These are phyloP conservation scores for Gossypium armourianum DNA, from an alignment of 441 rosid genomes.

Conservation along the genomic window DNA sequence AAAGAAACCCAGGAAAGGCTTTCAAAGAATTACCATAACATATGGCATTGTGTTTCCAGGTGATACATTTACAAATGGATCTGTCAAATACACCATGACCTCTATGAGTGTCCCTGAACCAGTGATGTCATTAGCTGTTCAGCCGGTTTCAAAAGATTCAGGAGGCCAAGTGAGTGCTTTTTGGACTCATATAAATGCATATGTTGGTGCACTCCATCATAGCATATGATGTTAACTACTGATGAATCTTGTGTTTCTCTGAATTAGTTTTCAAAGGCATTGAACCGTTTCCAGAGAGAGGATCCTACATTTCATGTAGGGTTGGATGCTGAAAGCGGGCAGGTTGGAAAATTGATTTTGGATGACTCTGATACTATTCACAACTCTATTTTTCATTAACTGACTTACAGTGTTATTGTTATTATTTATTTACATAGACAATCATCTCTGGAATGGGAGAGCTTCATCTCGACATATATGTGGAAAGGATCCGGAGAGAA, in stretches of 20 bases:
- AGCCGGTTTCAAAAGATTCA: constrained; percentile 86
- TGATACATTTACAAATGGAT: constrained; percentile 88
- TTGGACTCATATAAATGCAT: background rate
- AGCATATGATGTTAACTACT: constrained; percentile 7
- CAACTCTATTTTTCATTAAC: background rate
- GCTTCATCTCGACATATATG: constrained; percentile 83
- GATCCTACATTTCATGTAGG: constrained; percentile 98
- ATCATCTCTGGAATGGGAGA: constrained; percentile 99
- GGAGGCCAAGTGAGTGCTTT: constrained; percentile 75
- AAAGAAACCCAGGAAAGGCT: background rate
- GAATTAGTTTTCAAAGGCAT: constrained; percentile 83
- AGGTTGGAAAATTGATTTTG: constrained; percentile 35
- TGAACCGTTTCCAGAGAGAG: constrained; percentile 82
- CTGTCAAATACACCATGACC: constrained; percentile 90
- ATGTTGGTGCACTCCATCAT: background rate
- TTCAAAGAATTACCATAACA: background rate
- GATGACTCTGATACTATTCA: background rate
- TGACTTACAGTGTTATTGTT: background rate
- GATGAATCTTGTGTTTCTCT: background rate
- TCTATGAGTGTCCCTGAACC: constrained; percentile 98
- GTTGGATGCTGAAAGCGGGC: constrained; percentile 92
- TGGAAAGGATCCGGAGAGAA: constrained; percentile 87
- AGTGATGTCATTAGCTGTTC: constrained; percentile 93
- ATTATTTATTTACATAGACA: constrained; percentile 41
- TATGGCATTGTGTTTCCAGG: constrained; percentile 34